Conservation (phyloP, 192 early-diverging fungal genomes). For the Backusella luteola region DNA sequence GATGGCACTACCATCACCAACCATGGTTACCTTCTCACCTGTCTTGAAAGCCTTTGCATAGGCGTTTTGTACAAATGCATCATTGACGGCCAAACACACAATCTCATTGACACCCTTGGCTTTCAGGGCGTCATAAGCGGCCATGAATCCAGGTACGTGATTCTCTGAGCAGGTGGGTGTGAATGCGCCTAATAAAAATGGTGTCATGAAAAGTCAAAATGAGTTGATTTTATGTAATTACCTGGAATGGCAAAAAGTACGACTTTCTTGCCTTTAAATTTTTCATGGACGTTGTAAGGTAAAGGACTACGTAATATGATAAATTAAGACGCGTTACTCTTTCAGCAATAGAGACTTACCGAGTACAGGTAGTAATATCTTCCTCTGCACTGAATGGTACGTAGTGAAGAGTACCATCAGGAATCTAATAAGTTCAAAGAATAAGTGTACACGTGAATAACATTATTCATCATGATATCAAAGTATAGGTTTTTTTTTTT, state of each 20-base stretch:
- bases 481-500: too few relatives aligned
- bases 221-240: not conserved
- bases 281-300: constrained; percentile 37
- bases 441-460: not conserved
- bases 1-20: constrained; percentile 72
- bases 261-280: constrained; percentile 61
- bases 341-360: constrained; percentile 17
- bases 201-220: not conserved
- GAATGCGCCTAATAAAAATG: constrained; percentile 36
- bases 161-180: constrained; percentile 65
- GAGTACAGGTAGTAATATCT: constrained; percentile 34
- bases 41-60: constrained; percentile 48
- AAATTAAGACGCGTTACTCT: not conserved
- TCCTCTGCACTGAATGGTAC: constrained; percentile 23
- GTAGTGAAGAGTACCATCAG: constrained; percentile 26
- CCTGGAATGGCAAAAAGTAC: constrained; percentile 65
- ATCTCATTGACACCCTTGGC: constrained; percentile 70
- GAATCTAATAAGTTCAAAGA: constrained; percentile 16
- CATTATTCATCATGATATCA: not conserved
- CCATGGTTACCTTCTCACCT: constrained; percentile 61
- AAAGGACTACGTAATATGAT: constrained; percentile 22
- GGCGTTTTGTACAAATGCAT: constrained; percentile 54
- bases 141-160: constrained; percentile 68
- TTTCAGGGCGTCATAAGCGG: constrained; percentile 53
- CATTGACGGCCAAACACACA: constrained; percentile 58